Evolutionary conservation across 2,329 filamentous ascomycete species (phyloP), one percentile per base, ranked within the genome.

Genomic region (Fusarium vanettenii): DNA sequence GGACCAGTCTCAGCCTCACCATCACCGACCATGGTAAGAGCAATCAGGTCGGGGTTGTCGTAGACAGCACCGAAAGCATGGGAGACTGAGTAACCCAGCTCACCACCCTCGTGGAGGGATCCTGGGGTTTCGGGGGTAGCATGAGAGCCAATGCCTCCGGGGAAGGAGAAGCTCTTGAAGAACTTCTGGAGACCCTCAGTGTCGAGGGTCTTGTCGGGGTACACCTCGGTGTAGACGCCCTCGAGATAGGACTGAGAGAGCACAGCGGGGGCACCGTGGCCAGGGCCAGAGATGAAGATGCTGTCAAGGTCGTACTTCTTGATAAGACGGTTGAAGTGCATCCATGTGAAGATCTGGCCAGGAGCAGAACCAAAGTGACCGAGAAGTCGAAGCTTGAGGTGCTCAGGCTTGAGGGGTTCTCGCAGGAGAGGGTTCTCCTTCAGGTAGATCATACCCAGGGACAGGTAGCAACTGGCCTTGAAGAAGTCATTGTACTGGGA

Each of bases 81-180:
- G 0, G 92, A 94, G 74, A 95, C 88, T 10, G 92, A 92, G 82
- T 95, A 95, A n/a, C 93, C 93, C 25, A 95, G 88, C 83, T 95
- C 93, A 71, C 93, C 93, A 79, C 93, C 93, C 81, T 95, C 93
- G 80, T 95, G 93, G 72, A 94, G 87, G 79, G 90, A 92, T 56
- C 93, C 93, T 0, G 93, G 93, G 0, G 93, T 95, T 84, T 95
- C 93, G 1, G 93, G 93, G 1, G 93, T 95, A 65, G 92, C 93
- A 80, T 95, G 93, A 22, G 91, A 93, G 64, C 93, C 93, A 77
- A 95, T 92, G 64, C 93, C 93, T 20, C 93, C 93, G 0, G 93
- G 93, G 83, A 95, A 95, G 1, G 93, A 95, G 84, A 95, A 95
- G 74, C 92, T 90, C 85, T 94, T 95, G 89, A 95, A 95, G 87